phyloP scores from a whole-genome alignment of 257 asterid genomes.

The Penstemon barbatus region DNA sequence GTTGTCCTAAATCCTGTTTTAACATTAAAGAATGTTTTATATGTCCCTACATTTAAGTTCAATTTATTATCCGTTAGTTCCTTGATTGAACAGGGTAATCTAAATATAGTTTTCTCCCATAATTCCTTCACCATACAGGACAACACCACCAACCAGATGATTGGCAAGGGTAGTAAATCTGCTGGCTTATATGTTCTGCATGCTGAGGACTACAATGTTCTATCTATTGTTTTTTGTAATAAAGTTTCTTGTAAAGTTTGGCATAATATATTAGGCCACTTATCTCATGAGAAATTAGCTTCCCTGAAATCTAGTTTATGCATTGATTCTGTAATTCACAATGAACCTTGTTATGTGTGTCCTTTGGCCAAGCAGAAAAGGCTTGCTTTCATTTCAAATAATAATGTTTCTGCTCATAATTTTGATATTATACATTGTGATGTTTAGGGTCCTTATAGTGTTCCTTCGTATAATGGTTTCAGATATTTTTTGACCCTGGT shows the following conservation, averaged over 20 bases:
- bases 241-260: too few relatives aligned
- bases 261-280: too few relatives aligned
- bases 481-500: too few relatives aligned
- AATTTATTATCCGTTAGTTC: background rate
- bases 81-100: background rate
- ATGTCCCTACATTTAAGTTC: background rate
- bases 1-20: rapidly evolving
- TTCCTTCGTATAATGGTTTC: too few relatives aligned
- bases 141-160: background rate
- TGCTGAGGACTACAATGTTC: too few relatives aligned
- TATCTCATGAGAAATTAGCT: too few relatives aligned
- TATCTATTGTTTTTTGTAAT: too few relatives aligned
- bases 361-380: background rate
- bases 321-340: too few relatives aligned
- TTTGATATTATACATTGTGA: too few relatives aligned
- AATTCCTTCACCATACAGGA: background rate
- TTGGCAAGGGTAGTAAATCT: background rate
- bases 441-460: too few relatives aligned
- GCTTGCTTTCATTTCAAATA: rapidly evolving
- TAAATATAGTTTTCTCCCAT: background rate
- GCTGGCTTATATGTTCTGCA: background rate
- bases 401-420: background rate
- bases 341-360: background rate
- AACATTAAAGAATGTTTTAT: background rate
- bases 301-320: too few relatives aligned